Conservation (phyloP, 768 basidiomycete genomes). For the Tylopilus cervinicoccineus region DNA sequence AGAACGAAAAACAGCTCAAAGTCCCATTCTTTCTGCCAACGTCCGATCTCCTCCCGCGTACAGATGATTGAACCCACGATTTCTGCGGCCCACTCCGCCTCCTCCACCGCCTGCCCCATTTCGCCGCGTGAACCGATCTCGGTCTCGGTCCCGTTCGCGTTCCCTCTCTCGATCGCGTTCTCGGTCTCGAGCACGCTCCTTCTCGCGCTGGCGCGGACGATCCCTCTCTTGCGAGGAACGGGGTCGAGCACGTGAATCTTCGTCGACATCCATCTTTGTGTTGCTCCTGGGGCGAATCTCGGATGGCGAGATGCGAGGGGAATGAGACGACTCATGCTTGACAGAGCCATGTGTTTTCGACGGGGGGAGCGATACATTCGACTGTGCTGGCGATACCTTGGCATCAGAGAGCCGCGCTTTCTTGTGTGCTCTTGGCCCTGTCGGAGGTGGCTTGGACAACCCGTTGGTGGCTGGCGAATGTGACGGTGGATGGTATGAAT, state of each 20-base stretch:
- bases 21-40: constrained; percentile 81
- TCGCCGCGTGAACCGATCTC: constrained; percentile 37
- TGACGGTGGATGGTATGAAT: constrained; percentile 36
- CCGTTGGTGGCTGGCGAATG: constrained; percentile 34
- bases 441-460: constrained; percentile 57
- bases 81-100: constrained; percentile 35
- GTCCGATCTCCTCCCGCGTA: constrained; percentile 60
- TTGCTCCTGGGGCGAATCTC: constrained; percentile 27
- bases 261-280: constrained; percentile 55
- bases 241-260: constrained; percentile 42
- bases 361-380: constrained; percentile 29
- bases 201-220: constrained; percentile 36
- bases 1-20: constrained; percentile 37
- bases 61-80: constrained; percentile 34
- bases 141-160: constrained; percentile 34
- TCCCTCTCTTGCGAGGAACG: constrained; percentile 42
- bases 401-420: constrained; percentile 68
- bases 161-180: constrained; percentile 34
- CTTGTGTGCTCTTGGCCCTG: constrained; percentile 78
- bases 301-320: constrained; percentile 25
- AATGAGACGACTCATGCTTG: constrained; percentile 30
- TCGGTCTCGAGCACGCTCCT: constrained; percentile 35
- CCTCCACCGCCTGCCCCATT: constrained; percentile 44
- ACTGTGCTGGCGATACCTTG: constrained; percentile 32
- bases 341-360: constrained; percentile 16